These are phyloP conservation scores for Plasmodium inui DNA, from an alignment of 169 alveolate species.

Conservation along the genomic window DNA sequence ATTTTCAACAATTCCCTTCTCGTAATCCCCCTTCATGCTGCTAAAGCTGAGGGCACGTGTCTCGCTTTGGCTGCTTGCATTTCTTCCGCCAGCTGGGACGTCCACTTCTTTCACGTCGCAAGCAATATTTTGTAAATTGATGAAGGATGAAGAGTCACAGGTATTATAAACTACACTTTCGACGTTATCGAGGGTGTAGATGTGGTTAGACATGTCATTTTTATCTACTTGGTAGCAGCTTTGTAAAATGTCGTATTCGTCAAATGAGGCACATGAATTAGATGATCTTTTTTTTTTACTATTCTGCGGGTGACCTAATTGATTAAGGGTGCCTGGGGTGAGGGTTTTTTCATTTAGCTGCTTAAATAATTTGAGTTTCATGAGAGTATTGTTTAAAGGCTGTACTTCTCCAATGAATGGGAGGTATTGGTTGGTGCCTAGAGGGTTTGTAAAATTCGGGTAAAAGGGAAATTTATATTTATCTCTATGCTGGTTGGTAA, in stretches of 20 bases:
- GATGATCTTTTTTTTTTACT: background rate
- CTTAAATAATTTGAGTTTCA: background rate
- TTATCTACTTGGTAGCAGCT: background rate
- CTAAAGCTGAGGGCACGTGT: background rate
- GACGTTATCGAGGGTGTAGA: conserved; percentile 13
- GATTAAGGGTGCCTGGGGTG: background rate
- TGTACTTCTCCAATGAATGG: conserved; percentile 12
- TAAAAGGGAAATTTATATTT: conserved; percentile 17
- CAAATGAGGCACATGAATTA: background rate
- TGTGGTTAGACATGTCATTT: background rate
- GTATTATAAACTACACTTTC: background rate
- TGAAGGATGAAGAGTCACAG: background rate
- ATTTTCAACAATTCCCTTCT: background rate
- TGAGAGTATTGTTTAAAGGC: conserved; percentile 23
- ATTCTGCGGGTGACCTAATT: background rate
- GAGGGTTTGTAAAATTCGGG: conserved; percentile 7
- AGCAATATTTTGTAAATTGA: background rate
- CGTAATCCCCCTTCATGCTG: background rate
- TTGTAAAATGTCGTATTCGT: background rate
- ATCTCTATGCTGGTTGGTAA: conserved; percentile 7
- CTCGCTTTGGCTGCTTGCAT: background rate
- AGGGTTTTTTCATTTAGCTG: conserved; percentile 18
- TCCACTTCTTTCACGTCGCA: background rate
- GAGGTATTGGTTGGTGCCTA: background rate
- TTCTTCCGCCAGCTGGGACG: background rate